phyloP scores from a whole-genome alignment of 805 yeast genomes.

The Wickerhamiella azyma region DNA sequence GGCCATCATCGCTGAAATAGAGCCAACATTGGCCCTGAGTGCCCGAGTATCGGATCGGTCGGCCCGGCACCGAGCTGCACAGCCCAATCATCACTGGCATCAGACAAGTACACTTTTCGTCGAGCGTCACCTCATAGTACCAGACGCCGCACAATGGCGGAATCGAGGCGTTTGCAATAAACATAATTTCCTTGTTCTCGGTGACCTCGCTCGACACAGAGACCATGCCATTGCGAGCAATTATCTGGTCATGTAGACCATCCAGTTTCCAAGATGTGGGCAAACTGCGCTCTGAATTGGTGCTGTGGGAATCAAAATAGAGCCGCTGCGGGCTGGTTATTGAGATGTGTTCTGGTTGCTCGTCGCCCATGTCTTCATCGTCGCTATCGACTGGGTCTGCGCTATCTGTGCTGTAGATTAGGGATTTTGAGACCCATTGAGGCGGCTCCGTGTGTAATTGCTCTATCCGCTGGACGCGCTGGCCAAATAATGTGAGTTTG shows the following conservation, averaged over 20 bases:
- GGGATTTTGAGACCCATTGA: slow-evolving; percentile 3
- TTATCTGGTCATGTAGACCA: not conserved
- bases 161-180: slow-evolving; percentile 23
- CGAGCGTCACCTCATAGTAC: slow-evolving; percentile 37
- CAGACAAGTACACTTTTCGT: slow-evolving; percentile 26
- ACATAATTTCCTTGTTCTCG: not conserved
- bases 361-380: not conserved
- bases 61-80: slow-evolving; percentile 24
- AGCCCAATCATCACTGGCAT: slow-evolving; percentile 36
- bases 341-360: not conserved
- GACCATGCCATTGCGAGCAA: not conserved
- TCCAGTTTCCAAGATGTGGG: not conserved
- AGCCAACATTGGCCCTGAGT: slow-evolving; percentile 37
- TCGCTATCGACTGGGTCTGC: not conserved
- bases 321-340: not conserved
- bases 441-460: not conserved
- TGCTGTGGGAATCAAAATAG: not conserved
- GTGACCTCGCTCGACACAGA: not conserved
- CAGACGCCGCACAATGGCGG: slow-evolving; percentile 33
- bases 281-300: not conserved
- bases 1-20: slow-evolving; percentile 40
- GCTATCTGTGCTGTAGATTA: not conserved
- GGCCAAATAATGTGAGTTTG: slow-evolving; percentile 7
- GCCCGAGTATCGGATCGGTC: slow-evolving; percentile 31
- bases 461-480: not conserved